phyloP scores from a whole-genome alignment of 768 basidiomycete species.

The Panus rudis region DNA sequence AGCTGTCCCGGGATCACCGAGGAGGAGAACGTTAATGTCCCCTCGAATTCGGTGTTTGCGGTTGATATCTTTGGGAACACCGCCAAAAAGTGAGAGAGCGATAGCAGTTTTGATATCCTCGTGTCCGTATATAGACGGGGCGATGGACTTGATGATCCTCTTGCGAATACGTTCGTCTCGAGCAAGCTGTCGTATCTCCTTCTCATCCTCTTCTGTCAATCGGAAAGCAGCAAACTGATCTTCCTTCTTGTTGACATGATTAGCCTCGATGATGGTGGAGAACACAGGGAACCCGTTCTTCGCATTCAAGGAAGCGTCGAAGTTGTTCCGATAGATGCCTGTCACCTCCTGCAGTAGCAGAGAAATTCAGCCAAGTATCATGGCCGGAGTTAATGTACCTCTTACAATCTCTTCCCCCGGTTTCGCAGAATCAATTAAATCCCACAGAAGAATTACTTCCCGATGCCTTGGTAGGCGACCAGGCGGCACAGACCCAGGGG shows the following conservation, averaged over 20 bases:
- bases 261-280: slow-evolving; percentile 96
- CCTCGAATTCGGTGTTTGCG: slow-evolving; percentile 94
- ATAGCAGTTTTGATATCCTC: slow-evolving; percentile 98
- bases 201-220: slow-evolving; percentile 95
- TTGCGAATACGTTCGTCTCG: slow-evolving; percentile 93
- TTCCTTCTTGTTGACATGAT: slow-evolving; percentile 98
- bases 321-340: slow-evolving; percentile 97
- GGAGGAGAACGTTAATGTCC: slow-evolving; percentile 93
- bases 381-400: slow-evolving; percentile 12
- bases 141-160: slow-evolving; percentile 96
- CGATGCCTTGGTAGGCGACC: slow-evolving; percentile 95
- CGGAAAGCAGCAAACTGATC: slow-evolving; percentile 98
- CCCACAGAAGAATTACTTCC: slow-evolving; percentile 96
- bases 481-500: slow-evolving; percentile 94
- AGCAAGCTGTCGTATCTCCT: slow-evolving; percentile 79
- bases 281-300: slow-evolving; percentile 99
- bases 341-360: slow-evolving; percentile 73
- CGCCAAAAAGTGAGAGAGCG: slow-evolving; percentile 91
- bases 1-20: slow-evolving; percentile 98
- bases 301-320: slow-evolving; percentile 94
- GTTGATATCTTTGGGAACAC: slow-evolving; percentile 93
- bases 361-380: slow-evolving; percentile 5
- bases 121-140: slow-evolving; percentile 98
- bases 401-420: slow-evolving; percentile 96
- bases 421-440: slow-evolving; percentile 95